A percentile compares a stretch with the other conserved stretches of the same genome.
Evolutionary conservation across 1,139 yeast species (phyloP).

Genomic region (Candida dubliniensis): DNA sequence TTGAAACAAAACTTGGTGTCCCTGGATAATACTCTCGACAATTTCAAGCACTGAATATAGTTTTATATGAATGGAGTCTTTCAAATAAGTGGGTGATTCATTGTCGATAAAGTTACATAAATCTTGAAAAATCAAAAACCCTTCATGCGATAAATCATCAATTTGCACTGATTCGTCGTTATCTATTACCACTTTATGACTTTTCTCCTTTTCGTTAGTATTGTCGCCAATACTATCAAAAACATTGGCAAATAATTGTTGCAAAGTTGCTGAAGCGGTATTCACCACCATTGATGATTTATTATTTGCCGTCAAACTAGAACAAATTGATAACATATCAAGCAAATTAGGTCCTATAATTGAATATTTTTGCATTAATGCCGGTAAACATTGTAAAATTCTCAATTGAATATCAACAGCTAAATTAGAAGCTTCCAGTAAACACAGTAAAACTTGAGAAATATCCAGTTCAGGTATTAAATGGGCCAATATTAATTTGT

Average conservation of each 20-base stretch:
- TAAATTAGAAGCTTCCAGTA: conserved; percentile 71
- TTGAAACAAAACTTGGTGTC: conserved; percentile 58
- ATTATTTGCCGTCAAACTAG: conserved; percentile 66
- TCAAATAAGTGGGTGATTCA: conserved; percentile 51
- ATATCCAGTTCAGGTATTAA: conserved; percentile 54
- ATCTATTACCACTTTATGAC: conserved; percentile 41
- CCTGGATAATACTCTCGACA: conserved; percentile 62
- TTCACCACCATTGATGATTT: conserved; percentile 80
- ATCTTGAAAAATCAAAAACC: conserved; percentile 67
- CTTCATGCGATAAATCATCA: conserved; percentile 62
- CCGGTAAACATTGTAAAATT: conserved; percentile 82
- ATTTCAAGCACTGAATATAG: conserved; percentile 77
- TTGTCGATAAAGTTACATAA: conserved; percentile 67
- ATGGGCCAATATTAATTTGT: conserved; percentile 51
- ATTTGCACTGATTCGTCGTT: conserved; percentile 44
- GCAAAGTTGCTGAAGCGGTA: conserved; percentile 90
- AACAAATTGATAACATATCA: conserved; percentile 65
- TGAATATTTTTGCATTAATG: conserved; percentile 65
- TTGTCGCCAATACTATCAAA: conserved; percentile 61
- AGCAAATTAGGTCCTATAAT: conserved; percentile 59
- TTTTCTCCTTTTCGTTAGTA: conserved; percentile 12
- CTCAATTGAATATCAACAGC: conserved; percentile 84
- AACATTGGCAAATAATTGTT: conserved; percentile 74
- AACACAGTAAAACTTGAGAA: conserved; percentile 58
- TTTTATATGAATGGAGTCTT: conserved; percentile 51